These are phyloP conservation scores for Phytophthora palmivora DNA, from an alignment of 352 stramenopile species.

Conservation along the genomic window DNA sequence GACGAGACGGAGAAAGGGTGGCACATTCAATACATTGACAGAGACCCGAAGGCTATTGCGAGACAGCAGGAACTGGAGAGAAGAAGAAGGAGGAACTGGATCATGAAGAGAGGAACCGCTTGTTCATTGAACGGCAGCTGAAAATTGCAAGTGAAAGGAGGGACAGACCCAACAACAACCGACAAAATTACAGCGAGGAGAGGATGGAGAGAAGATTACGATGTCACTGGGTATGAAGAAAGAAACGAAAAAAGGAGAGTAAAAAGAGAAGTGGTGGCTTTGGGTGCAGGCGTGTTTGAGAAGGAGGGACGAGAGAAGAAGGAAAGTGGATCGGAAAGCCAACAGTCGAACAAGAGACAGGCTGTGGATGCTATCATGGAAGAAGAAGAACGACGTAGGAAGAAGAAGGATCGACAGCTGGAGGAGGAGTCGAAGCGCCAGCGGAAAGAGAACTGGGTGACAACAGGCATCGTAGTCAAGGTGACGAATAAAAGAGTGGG, in stretches of 20 bases:
- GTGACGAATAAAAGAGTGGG: conserved; percentile 94
- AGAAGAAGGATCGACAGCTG: conserved; percentile 42
- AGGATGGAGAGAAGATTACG: conserved; percentile 57
- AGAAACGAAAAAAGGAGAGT: conserved; percentile 35
- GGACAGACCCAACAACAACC: conserved; percentile 44
- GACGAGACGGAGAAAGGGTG: conserved; percentile 99
- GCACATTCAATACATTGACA: conserved; percentile 97
- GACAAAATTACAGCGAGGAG: conserved; percentile 68
- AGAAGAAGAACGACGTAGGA: conserved; percentile 59
- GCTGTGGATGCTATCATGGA: conserved; percentile 67
- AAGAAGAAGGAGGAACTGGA: conserved; percentile 92
- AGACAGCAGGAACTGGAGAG: conserved; percentile 86
- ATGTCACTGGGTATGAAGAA: conserved; percentile 39
- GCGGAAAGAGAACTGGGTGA: conserved; percentile 92
- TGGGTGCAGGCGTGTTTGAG: conserved; percentile 25
- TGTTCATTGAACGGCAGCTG: conserved; percentile 82
- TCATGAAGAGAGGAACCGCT: conserved; percentile 85
- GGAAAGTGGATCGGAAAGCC: not conserved
- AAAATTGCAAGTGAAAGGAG: conserved; percentile 58
- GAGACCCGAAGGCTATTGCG: conserved; percentile 92
- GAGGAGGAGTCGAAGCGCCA: conserved; percentile 49
- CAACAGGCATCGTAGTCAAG: conserved; percentile 93
- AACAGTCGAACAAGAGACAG: conserved; percentile 20
- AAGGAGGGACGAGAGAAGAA: conserved; percentile 8
- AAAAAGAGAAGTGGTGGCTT: not conserved